Base-by-base conservation (phyloP, 2,329 filamentous ascomycete species). In the Amphichorda felina region DNA sequence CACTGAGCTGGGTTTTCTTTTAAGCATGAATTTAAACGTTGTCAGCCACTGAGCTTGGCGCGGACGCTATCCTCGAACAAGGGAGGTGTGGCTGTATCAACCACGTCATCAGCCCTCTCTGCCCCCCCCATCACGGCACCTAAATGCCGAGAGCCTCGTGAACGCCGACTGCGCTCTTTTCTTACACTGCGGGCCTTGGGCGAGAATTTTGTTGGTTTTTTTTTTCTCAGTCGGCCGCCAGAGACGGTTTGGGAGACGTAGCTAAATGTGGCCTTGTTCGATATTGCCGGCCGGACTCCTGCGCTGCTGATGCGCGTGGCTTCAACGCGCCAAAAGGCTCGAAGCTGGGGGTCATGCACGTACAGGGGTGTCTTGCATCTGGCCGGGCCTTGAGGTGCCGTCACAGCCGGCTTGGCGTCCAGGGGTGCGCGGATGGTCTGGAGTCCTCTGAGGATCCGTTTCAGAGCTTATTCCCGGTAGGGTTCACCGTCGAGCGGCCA, bases 21-120 rank as follows among this genome's bases (percentile, higher is more conserved):
- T 64, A 64, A 64, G 60, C 60, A 64, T 64, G 60, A 61, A 61
- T 64, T 64, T 64, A 64, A 64, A 59, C 60, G 59, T 64, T 62
- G 55, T 54, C 55, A 59, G 60, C 57, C 57, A 61, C 54, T 53
- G 35, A 46, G 45, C 60, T 63, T 63, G 59, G 60, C 60, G 54
- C 45, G 43, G 47, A 34, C 33, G 26, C 37, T 38, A 38, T n/a
- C 21, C 25, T 16, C 24, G 16, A 18, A 31, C 11, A 11, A 26
- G 19, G 35, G 35, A 17, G 25, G 27, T 22, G 34, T 29, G 34
- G 21, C 21, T 24, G 21, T 6, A 10, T 24, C 21, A 6, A 6
- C 21, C 6, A 24, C 33, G 21, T 17, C 33, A 10, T 27, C 24
- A 24, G 10, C 6, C 6, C 6, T 10, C 10, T 24, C 21, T 10